Base-by-base conservation (phyloP, 208 protist genomes). In the Crithidia acanthocephali region DNA sequence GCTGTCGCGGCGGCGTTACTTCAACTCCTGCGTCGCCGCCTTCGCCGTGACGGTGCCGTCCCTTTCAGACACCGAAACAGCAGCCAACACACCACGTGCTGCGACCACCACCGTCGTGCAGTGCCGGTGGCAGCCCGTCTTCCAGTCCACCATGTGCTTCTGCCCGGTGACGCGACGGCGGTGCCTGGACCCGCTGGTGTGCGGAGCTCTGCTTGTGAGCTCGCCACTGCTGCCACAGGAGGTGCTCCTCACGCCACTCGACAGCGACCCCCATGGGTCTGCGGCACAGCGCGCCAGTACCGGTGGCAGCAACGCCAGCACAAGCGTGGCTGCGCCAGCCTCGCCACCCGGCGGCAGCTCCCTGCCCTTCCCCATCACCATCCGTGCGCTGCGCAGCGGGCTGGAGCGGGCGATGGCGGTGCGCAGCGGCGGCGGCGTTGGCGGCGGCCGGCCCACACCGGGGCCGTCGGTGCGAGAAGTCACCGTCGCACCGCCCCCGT, bases 61-160 rank as follows among this genome's bases (percentile, higher is more conserved):
- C 33, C 27, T 25, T 3, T 55, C 62, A 22, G 8, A 10, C 20
- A 22, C 45, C 7, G 20, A 16, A 22, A 16, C 45, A 16, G 4
- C 45, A 16, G 10, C 16, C 45, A 50, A 50, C 18, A 22, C 4
- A 13, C 45, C 16, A 22, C 16, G 16, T 23, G 45, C 7, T 22
- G 15, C 45, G 7, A 13, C 20, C 57, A 45, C 37, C 27, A 18
- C 58, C 22, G 61, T 68, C 25, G 70, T 77, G 72, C 72, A 72
- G 47, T 77, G 72, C 22, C 63, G 72, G 18, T 86, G 72, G 83
- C 81, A 83, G 62, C 80, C 84, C 0, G 57, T 76, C 56, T 95
- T 95, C 64, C 85, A 83, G 60, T 81, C 79, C 33, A 92, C 85
- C 4, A 84, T 93, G 83, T 89, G 86, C 59, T 95, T 89, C 80